Evolutionary conservation across 1,284 basidiomycete species (phyloP), one percentile per base, ranked within the genome.

Genomic region (Ustilago trichophora): DNA sequence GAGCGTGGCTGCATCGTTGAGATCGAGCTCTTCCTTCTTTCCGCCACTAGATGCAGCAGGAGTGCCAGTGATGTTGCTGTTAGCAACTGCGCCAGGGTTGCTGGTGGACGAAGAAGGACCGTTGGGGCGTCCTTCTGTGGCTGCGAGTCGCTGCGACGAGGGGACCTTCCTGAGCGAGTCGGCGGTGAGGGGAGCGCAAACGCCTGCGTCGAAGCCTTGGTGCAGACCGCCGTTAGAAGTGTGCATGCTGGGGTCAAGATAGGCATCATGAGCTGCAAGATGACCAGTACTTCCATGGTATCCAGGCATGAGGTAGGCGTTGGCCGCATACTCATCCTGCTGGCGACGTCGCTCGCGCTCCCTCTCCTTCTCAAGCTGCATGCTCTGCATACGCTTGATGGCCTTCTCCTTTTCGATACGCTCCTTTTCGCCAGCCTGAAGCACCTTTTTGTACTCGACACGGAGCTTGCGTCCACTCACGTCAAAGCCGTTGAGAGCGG

Each of bases 331-430:
- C 18, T 74, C 72, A 5, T 74, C 72, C n/a, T 69, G 65, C 24
- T 62, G 64, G 22, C 62, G 53, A 31, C 70, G 62, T 21, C 60
- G 58, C 35, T 65, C 66, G 31, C 75, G 55, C 21, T 77, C 72
- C 35, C 73, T 48, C 36, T 81, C 79, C 65, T 78, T 77, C 25
- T 73, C 72, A 45, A 73, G 58, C 46, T 76, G 74, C 72, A 78
- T 72, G 34, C 58, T 65, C 46, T 93, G 89, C 94, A 99, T 98
- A 54, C 95, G 87, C 76, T 95, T 91, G 74, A 99, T 89, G 3
- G 96, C 96, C 85, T 99, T 99, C 85, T 98, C 96, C 66, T 96
- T 87, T 83, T 99, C 95, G 80, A 98, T 99, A 55, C 93, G 88
- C 81, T 99, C 96, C 85, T 99, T 99, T 83, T 99, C 96, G 40